phyloP scores from a whole-genome alignment of 495 filamentous ascomycete species.

The Haplographium delicatum region DNA sequence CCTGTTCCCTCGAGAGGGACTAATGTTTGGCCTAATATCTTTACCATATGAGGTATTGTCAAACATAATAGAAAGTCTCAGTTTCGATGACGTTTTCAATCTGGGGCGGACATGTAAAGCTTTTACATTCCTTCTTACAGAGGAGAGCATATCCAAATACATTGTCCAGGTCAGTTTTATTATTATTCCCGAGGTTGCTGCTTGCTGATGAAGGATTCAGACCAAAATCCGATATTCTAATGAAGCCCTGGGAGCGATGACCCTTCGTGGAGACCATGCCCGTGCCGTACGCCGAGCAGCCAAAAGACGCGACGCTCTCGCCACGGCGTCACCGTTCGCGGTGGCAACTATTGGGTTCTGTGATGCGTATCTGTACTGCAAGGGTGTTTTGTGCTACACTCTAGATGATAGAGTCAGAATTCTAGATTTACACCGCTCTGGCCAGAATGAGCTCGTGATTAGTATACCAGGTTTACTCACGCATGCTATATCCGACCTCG shows the following conservation, averaged over 20 bases:
- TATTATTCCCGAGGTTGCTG: conserved; percentile 7
- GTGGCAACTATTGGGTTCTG: conserved; percentile 55
- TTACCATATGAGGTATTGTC: conserved; percentile 63
- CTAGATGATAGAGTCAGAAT: conserved; percentile 54
- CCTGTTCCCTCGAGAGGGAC: neutral
- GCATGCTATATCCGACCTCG: conserved; percentile 20
- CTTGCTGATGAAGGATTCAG: conserved; percentile 33
- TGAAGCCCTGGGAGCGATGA: conserved; percentile 50
- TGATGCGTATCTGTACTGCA: conserved; percentile 55
- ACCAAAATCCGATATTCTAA: conserved; percentile 48
- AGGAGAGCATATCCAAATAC: conserved; percentile 52
- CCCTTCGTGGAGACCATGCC: conserved; percentile 42
- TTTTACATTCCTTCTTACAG: conserved; percentile 48
- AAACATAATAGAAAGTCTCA: conserved; percentile 50
- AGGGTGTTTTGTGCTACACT: conserved; percentile 61
- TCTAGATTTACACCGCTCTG: conserved; percentile 49
- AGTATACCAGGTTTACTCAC: conserved; percentile 46
- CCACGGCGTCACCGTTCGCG: conserved; percentile 57
- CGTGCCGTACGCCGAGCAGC: conserved; percentile 53
- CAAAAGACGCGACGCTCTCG: conserved; percentile 57
- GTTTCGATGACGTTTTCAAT: conserved; percentile 45
- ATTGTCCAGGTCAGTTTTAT: conserved; percentile 12
- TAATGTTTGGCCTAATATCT: conserved; percentile 22
- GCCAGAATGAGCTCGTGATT: conserved; percentile 52
- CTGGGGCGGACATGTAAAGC: conserved; percentile 46